phyloP scores from a whole-genome alignment of 23 red algal species.

The Gracilaria gracilis region DNA sequence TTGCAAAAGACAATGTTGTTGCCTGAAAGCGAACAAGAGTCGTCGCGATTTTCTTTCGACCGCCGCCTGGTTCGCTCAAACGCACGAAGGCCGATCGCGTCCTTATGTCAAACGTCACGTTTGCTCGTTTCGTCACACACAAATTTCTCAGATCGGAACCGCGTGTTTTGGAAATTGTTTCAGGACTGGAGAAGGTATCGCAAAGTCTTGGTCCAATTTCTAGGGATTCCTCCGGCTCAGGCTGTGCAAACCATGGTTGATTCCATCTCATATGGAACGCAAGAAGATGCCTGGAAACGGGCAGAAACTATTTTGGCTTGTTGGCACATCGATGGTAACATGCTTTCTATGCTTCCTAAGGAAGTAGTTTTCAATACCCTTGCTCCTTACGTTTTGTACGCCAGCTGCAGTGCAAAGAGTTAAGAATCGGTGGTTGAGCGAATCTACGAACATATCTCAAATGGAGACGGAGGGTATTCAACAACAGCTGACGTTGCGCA shows the following conservation, averaged over 20 bases:
- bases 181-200: slow-evolving; percentile 55
- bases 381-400: slow-evolving; percentile 37
- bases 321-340: slow-evolving; percentile 4
- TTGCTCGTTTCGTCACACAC: neutral
- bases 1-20: slow-evolving; percentile 1
- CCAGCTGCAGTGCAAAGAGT: slow-evolving; percentile 17
- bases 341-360: slow-evolving; percentile 40
- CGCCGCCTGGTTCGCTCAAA: slow-evolving; percentile 42
- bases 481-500: neutral
- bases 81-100: slow-evolving; percentile 44
- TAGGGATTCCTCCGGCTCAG: slow-evolving; percentile 4
- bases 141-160: slow-evolving; percentile 9
- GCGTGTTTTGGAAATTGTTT: slow-evolving; percentile 56
- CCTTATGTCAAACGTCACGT: slow-evolving; percentile 18
- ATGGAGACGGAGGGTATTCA: neutral
- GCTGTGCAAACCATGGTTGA: slow-evolving; percentile 33
- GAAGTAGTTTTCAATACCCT: slow-evolving; percentile 60
- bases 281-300: slow-evolving; percentile 14
- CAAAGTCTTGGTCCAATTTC: slow-evolving; percentile 32
- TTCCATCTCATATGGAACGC: slow-evolving; percentile 47
- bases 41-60: slow-evolving; percentile 4
- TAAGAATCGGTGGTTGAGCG: neutral
- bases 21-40: neutral
- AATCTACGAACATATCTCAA: neutral
- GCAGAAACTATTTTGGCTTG: slow-evolving; percentile 51